Evolutionary conservation across 2,329 filamentous ascomycete genomes (phyloP).

Genomic region (Botrytis hyacinthi): DNA sequence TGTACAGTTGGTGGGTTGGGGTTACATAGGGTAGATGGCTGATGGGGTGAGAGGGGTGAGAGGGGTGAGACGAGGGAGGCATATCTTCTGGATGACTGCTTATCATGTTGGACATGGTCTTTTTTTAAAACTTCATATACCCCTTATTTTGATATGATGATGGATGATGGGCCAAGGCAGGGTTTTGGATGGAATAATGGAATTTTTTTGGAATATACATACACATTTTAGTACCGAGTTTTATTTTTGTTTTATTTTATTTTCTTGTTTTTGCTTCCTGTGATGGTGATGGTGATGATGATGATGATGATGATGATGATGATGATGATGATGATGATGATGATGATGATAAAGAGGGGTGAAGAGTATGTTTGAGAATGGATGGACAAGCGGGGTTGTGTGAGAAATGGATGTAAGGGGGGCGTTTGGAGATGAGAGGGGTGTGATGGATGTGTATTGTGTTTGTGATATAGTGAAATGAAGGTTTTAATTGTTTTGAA

Average conservation of each 20-base stretch:
- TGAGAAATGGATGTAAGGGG: neutral
- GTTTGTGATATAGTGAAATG: neutral
- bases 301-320: too few relatives aligned
- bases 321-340: too few relatives aligned
- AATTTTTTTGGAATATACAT: neutral
- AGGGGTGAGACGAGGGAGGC: neutral
- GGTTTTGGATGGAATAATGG: neutral
- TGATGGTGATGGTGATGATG: neutral
- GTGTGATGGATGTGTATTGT: neutral
- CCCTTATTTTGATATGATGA: constrained; percentile 1
- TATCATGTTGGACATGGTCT: neutral
- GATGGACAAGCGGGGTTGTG: neutral
- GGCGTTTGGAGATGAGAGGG: neutral
- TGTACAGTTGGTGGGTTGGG: neutral
- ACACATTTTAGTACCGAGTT: neutral
- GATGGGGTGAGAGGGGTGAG: neutral
- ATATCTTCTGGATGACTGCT: neutral
- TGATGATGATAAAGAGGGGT: neutral
- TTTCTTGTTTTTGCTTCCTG: neutral
- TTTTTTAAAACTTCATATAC: constrained; percentile 1
- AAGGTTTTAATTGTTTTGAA: too few relatives aligned
- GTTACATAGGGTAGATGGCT: neutral
- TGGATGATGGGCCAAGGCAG: neutral
- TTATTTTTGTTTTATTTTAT: neutral
- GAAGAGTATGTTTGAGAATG: neutral